Conservation (phyloP, 768 basidiomycete genomes). For the Termitomyces sp. region DNA sequence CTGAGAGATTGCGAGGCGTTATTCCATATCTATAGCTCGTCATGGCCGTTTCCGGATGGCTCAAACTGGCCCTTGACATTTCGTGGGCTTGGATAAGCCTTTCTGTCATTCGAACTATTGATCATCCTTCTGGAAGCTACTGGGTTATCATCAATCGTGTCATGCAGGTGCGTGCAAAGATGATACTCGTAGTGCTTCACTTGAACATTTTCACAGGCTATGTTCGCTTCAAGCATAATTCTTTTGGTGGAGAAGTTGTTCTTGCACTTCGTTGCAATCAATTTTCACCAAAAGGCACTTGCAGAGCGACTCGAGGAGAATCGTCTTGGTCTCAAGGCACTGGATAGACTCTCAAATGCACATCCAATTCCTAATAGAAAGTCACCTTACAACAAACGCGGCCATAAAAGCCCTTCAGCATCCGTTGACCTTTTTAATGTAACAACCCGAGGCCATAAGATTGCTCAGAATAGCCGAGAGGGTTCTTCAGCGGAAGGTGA, state of each 20-base stretch:
- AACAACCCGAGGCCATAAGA: conserved; percentile 15
- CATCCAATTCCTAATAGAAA: conserved; percentile 43
- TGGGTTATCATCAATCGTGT: conserved; percentile 70
- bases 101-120: conserved; percentile 56
- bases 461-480: conserved; percentile 16
- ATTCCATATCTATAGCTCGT: conserved; percentile 42
- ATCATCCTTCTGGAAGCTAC: conserved; percentile 61
- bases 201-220: conserved; percentile 29
- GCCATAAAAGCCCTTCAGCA: conserved; percentile 40
- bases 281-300: conserved; percentile 75
- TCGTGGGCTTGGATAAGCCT: conserved; percentile 76
- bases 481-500: conserved; percentile 18
- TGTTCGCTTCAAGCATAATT: conserved; percentile 45
- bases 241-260: conserved; percentile 52
- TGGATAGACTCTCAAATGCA: conserved; percentile 71
- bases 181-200: background rate
- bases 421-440: conserved; percentile 32
- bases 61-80: conserved; percentile 66
- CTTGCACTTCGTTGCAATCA: conserved; percentile 76
- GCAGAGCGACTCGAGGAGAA: conserved; percentile 75
- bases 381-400: conserved; percentile 40
- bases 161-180: conserved; percentile 52
- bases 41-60: conserved; percentile 67
- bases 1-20: background rate
- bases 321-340: conserved; percentile 62